Base-by-base conservation (phyloP, 163 green algal genomes). In the Prototheca cutis region DNA sequence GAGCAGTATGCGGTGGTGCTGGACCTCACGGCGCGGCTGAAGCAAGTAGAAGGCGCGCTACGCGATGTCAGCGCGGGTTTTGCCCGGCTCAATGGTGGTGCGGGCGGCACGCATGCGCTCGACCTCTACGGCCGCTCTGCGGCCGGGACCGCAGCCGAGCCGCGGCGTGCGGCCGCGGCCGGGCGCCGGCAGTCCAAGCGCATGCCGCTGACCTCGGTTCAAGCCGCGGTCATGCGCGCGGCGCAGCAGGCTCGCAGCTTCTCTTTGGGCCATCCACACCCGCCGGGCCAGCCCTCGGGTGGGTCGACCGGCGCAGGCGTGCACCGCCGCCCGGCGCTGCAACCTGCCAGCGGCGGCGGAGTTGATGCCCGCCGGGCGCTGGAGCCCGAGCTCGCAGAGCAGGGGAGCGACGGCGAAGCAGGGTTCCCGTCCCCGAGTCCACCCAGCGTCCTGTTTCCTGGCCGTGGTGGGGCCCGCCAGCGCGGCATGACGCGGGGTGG, bases 1-100 rank as follows among this genome's bases (percentile, higher is more conserved):
- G 82, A 90, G 40, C 72, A 81, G 6, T 65, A 84, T 52, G 68
- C 83, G 56, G 76, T 72, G 19, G 62, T 87, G 10, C 64, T 84
- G 21, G 80, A 87, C 59, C 69, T 90, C 53, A 68, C 74, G 19
- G 74, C 70, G 0, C 64, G 77, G 23, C 59, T 80, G 6, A 74
- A 72, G 48, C 77, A 84, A 65, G 74, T 84, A 47, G 73, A 82
- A 59, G 54, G 56, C 13, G 58, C 76, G 66, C 59, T 84, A 39
- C 57, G 65, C 24, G 61, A 52, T 25, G 71, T 80, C 17, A 76
- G 77, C 54, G 52, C 32, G 5, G 47, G 63, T 0, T 84, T 84
- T 62, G 56, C 62, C 7, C 54, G 67, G 42, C 70, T 82, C 58
- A 76, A 73, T 31, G 77, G 74, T 29, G n/a, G n/a, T n/a, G 31